Evolutionary conservation across 257 asterid species (phyloP).

Genomic region (Dorcoceras hygrometricum): DNA sequence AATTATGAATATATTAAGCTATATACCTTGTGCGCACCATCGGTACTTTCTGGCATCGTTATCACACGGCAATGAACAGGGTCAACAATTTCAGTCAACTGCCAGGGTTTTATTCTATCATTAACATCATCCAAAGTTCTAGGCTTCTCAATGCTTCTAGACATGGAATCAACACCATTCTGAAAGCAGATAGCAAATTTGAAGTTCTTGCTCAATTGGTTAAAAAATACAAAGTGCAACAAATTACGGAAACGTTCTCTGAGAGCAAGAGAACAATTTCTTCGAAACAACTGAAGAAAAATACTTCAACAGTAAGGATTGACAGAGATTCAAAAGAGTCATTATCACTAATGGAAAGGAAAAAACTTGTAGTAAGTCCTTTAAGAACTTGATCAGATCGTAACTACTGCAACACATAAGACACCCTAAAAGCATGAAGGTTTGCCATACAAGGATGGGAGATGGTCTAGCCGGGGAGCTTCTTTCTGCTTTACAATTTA

Average conservation of each 20-base stretch:
- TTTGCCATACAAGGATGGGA: constrained; percentile 65
- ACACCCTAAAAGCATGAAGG: constrained; percentile 15
- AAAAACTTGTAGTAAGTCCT: constrained; percentile 10
- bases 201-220: constrained; percentile 16
- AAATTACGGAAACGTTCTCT: neutral
- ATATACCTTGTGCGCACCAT: constrained; percentile 66
- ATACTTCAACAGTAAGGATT: neutral
- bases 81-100: constrained; percentile 78
- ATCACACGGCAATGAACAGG: constrained; percentile 82
- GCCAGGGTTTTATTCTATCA: constrained; percentile 81
- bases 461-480: constrained; percentile 96
- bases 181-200: constrained; percentile 32
- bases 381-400: constrained; percentile 17
- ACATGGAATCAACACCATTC: constrained; percentile 82
- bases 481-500: constrained; percentile 82
- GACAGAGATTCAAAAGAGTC: neutral
- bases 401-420: constrained; percentile 10
- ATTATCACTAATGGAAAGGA: neutral
- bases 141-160: constrained; percentile 86
- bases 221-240: constrained; percentile 11
- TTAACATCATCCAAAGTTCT: constrained; percentile 63
- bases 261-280: neutral
- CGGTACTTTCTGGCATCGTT: constrained; percentile 84
- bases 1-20: constrained; percentile 22
- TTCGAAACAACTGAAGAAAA: neutral